phyloP scores from a whole-genome alignment of 176 grass and related monocot species.

The Elaeis guineensis region DNA sequence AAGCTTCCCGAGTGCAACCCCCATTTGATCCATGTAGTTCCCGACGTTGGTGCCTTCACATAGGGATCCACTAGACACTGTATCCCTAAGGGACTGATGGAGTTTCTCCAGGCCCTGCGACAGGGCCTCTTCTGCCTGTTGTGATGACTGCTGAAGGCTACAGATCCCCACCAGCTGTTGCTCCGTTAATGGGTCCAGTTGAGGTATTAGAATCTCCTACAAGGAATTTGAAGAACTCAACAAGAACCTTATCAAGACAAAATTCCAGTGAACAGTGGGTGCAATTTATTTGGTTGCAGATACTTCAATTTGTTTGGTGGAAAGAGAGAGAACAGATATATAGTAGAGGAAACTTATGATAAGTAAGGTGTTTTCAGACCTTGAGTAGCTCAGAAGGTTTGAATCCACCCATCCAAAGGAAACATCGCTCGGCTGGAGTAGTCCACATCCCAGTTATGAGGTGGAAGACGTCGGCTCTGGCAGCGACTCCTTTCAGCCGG shows the following conservation, averaged over 20 bases:
- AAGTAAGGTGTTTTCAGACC: slow-evolving; percentile 20
- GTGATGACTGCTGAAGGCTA: slow-evolving; percentile 66
- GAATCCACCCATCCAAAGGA: slow-evolving; percentile 90
- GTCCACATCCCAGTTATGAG: slow-evolving; percentile 74
- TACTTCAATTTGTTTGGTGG: too few relatives aligned
- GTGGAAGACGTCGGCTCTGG: slow-evolving; percentile 68
- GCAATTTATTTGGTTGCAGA: too few relatives aligned
- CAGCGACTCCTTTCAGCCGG: slow-evolving; percentile 34
- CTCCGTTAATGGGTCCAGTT: slow-evolving; percentile 77
- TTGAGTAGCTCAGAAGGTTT: slow-evolving; percentile 76
- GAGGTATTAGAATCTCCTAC: slow-evolving; percentile 51
- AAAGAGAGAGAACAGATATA: neutral
- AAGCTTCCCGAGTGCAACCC: slow-evolving; percentile 65
- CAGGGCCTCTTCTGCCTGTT: slow-evolving; percentile 93
- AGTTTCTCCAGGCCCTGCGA: slow-evolving; percentile 81
- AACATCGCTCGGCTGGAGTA: slow-evolving; percentile 55
- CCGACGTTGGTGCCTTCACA: slow-evolving; percentile 27
- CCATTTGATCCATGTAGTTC: slow-evolving; percentile 78
- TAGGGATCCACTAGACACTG: slow-evolving; percentile 41
- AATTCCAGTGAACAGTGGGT: too few relatives aligned
- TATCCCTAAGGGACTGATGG: slow-evolving; percentile 57
- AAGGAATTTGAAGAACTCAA: neutral
- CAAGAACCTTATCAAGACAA: neutral
- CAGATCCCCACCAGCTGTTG: slow-evolving; percentile 74
- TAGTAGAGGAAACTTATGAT: too few relatives aligned